Base-by-base conservation (phyloP, 163 green algal genomes). In the Scenedesmus sp. region DNA sequence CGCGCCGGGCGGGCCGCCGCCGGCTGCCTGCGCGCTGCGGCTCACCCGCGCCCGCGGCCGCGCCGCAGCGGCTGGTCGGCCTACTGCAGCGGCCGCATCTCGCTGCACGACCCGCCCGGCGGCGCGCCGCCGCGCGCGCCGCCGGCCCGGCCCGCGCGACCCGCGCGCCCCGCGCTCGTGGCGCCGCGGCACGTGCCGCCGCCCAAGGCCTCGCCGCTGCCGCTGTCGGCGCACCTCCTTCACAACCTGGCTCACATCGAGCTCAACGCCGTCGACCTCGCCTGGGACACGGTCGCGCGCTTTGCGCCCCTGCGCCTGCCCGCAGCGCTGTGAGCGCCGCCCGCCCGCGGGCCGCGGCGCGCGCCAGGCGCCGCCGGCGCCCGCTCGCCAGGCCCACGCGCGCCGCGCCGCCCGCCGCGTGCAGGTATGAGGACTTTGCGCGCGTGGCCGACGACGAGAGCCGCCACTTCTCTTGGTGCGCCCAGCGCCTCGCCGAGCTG, bases 231-330 rank as follows among this genome's bases (percentile, higher is more conserved):
- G 26, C 93, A 95, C 86, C 90, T 92, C 84, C 82, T 97, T 39
- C 93, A 95, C 85, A 95, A 93, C 76, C 76, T 97, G 51, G 87
- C 42, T 22, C 15, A 93, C 73, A 81, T 85, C 11, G 91, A 96
- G 83, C 84, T 96, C 45, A 97, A 96, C 70, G 92, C 94, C 15
- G 94, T 98, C 10, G 92, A 98, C 80, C 86, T 99, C 31, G 95
- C 95, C 31, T 97, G 90, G 93, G 94, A 98, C 83, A 97, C 93
- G 2, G 84, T 97, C 13, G 92, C 88, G 2, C 81, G 92, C 28
- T 97, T 94, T 75, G 63, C 53, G n/a, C 47, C 64, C 58, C 34
- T 81, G 47, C 33, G 42, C 29, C 69, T 85, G 28, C 64, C n/a
- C n/a, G n/a, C n/a, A 9, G 15, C 53, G 9, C 18, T 20, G 18